Evolutionary conservation across 306 rosid species (phyloP).

Genomic region (cucumber (Cucumis sativus)): Cucumber_9930_V3 NC_026660.2:28874501-28875000

Average conservation of each 20-base stretch:
- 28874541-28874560: not conserved
- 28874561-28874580: conserved; percentile 2
- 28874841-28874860: not conserved
- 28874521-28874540: not conserved
- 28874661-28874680: not conserved
- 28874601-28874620: not conserved
- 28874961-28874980: no score
- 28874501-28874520: not conserved
- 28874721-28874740: not conserved
- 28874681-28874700: not conserved
- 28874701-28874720: not conserved
- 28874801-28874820: not conserved
- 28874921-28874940: no score
- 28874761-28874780: not conserved
- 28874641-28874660: conserved; percentile 1
- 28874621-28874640: not conserved
- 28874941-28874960: no score
- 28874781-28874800: not conserved
- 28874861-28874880: not conserved
- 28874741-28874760: not conserved
- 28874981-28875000: no score
- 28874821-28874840: not conserved
- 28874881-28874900: not conserved
- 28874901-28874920: no score
- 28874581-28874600: not conserved